A percentile compares a stretch with the other conserved stretches of the same genome.
Evolutionary conservation across 345 rosid species (phyloP).

Genomic region (Acer campestre): DNA sequence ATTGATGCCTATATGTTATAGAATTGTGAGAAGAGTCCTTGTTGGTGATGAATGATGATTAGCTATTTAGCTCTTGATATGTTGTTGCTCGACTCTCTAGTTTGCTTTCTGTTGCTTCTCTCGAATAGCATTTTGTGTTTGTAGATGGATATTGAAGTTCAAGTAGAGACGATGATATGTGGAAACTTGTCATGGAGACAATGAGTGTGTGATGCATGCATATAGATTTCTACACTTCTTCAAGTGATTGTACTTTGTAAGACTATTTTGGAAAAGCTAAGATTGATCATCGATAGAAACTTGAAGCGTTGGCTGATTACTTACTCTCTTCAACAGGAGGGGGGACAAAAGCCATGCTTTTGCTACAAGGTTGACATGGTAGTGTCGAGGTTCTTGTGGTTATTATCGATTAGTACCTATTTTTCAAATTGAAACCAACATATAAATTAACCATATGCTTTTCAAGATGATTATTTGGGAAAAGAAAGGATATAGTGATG

Average conservation of each 20-base stretch:
- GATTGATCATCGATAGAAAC: background rate
- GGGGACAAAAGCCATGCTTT: too few relatives aligned
- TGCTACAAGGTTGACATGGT: background rate
- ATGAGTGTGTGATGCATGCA: too few relatives aligned
- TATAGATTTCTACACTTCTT: background rate
- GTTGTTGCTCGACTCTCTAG: too few relatives aligned
- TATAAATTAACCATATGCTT: background rate
- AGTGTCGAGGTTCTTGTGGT: background rate
- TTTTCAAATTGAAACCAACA: background rate
- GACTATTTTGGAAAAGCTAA: background rate
- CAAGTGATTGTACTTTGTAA: background rate
- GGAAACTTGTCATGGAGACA: background rate
- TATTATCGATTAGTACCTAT: background rate
- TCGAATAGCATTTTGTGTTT: background rate
- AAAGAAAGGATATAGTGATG: too few relatives aligned
- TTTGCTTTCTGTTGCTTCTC: too few relatives aligned
- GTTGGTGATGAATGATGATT: too few relatives aligned
- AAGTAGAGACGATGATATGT: background rate
- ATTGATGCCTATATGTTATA: too few relatives aligned
- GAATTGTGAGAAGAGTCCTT: too few relatives aligned
- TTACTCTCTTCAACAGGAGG: too few relatives aligned
- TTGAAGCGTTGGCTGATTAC: too few relatives aligned
- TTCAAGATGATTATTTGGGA: background rate
- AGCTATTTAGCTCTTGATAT: too few relatives aligned
- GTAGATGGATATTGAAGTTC: slow-evolving; percentile 5